A percentile compares a stretch with the other conserved stretches of the same genome.
Evolutionary conservation across 1,139 yeast species (phyloP).

Genomic region (Candida frijolesensis): DNA sequence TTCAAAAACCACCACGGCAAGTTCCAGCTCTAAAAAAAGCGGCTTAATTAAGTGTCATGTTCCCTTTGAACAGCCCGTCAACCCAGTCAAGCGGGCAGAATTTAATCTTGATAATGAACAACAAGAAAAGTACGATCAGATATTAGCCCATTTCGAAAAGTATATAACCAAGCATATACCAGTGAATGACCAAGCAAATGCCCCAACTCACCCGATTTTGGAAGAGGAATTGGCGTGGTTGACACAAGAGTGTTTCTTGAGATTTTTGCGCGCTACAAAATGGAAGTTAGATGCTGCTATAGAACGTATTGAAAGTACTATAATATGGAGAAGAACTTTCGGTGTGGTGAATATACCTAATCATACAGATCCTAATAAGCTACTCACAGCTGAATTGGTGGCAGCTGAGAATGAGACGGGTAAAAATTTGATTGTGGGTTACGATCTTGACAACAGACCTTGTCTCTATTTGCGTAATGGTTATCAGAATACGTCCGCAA

Average conservation of each 20-base stretch:
- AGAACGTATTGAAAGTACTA: slow-evolving; percentile 69
- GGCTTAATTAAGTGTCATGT: slow-evolving; percentile 34
- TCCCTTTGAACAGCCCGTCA: slow-evolving; percentile 46
- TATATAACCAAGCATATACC: slow-evolving; percentile 26
- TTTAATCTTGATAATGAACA: slow-evolving; percentile 33
- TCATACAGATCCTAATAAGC: slow-evolving; percentile 40
- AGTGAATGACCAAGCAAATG: slow-evolving; percentile 22
- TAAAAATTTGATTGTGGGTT: slow-evolving; percentile 85
- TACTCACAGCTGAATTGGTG: slow-evolving; percentile 62
- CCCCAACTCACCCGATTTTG: slow-evolving; percentile 25
- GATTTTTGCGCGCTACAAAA: slow-evolving; percentile 89
- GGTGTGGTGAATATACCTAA: slow-evolving; percentile 69
- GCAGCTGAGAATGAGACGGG: slow-evolving; percentile 81
- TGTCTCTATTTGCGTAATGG: slow-evolving; percentile 90
- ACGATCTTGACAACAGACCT: slow-evolving; percentile 85
- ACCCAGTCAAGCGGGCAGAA: slow-evolving; percentile 34
- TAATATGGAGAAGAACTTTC: slow-evolving; percentile 91
- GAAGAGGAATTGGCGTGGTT: slow-evolving; percentile 84
- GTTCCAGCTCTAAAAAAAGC: slow-evolving; percentile 10
- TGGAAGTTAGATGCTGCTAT: slow-evolving; percentile 78
- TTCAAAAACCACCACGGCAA: slow-evolving; percentile 17
- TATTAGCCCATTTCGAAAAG: slow-evolving; percentile 27
- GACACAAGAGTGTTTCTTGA: slow-evolving; percentile 81
- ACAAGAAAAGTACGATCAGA: slow-evolving; percentile 28
- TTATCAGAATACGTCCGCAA: slow-evolving; percentile 86